phyloP scores from a whole-genome alignment of 306 rosid species.

The Glycine soja region DNA sequence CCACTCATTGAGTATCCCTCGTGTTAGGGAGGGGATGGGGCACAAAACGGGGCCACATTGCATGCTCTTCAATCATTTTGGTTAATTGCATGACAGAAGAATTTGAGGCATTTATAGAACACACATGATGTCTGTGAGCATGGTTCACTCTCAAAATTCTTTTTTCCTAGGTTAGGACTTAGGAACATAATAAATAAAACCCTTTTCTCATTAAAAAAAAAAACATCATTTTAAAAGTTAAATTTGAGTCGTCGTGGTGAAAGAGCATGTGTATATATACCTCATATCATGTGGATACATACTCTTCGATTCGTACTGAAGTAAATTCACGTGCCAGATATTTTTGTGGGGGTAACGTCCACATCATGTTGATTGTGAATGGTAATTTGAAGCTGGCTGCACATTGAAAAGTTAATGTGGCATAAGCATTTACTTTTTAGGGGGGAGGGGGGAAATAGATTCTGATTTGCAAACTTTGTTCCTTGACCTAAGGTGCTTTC shows the following conservation, averaged over 20 bases:
- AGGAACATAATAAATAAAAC: not conserved
- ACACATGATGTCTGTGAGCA: not conserved
- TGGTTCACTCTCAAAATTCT: not conserved
- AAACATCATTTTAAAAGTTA: too few relatives aligned
- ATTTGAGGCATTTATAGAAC: not conserved
- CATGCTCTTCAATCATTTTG: not conserved
- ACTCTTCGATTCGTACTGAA: not conserved
- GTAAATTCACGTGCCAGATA: slow-evolving; percentile 8
- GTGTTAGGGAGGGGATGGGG: not conserved
- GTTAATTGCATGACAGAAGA: not conserved
- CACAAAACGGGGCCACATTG: not conserved
- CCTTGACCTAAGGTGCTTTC: too few relatives aligned
- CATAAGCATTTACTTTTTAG: too few relatives aligned
- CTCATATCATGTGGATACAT: not conserved
- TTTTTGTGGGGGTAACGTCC: not conserved
- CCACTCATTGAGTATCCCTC: not conserved
- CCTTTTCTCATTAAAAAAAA: too few relatives aligned
- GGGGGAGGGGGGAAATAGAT: too few relatives aligned
- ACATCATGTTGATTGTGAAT: not conserved
- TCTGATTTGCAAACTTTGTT: too few relatives aligned
- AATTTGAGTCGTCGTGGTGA: not conserved
- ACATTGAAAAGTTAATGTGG: not conserved
- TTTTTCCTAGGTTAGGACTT: not conserved
- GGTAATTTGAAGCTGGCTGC: not conserved
- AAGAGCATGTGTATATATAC: not conserved